These are phyloP conservation scores for Penicillium egyptiacum DNA, from an alignment of 495 filamentous ascomycete species.

Conservation along the genomic window DNA sequence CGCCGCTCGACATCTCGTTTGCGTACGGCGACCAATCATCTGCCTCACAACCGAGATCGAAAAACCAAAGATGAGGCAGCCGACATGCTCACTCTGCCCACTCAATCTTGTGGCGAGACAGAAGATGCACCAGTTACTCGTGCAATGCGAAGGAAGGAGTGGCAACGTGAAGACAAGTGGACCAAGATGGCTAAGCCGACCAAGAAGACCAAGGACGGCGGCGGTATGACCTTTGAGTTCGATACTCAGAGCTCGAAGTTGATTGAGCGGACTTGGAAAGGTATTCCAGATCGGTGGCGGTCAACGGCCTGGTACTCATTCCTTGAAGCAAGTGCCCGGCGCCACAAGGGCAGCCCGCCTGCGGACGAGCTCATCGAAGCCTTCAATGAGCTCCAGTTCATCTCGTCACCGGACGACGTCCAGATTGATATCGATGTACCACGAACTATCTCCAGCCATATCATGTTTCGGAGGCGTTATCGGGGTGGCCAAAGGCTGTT, in stretches of 20 bases:
- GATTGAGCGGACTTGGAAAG: slow-evolving; percentile 93
- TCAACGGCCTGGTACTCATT: slow-evolving; percentile 94
- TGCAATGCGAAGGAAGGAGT: slow-evolving; percentile 74
- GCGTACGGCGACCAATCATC: slow-evolving; percentile 67
- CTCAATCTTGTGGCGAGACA: slow-evolving; percentile 59
- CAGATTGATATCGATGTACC: slow-evolving; percentile 98
- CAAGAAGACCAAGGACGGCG: slow-evolving; percentile 56
- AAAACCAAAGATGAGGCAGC: slow-evolving; percentile 79
- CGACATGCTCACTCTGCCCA: slow-evolving; percentile 83
- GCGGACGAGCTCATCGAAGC: slow-evolving; percentile 71
- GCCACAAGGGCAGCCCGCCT: slow-evolving; percentile 54
- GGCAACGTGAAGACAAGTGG: slow-evolving; percentile 90
- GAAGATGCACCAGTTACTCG: slow-evolving; percentile 53
- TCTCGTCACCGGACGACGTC: slow-evolving; percentile 83
- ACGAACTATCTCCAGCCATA: slow-evolving; percentile 90
- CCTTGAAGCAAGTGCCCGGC: slow-evolving; percentile 76
- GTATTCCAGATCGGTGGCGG: slow-evolving; percentile 95
- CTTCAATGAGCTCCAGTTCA: slow-evolving; percentile 67
- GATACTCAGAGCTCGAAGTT: slow-evolving; percentile 81
- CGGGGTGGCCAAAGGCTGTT: slow-evolving; percentile 86
- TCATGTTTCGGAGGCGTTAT: slow-evolving; percentile 96
- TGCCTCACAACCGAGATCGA: slow-evolving; percentile 74
- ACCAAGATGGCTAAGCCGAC: slow-evolving; percentile 86
- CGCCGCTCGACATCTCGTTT: slow-evolving; percentile 46
- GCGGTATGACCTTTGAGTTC: slow-evolving; percentile 89